Conservation (phyloP, 345 rosid species). For the Eucalyptus brandiana region DNA sequence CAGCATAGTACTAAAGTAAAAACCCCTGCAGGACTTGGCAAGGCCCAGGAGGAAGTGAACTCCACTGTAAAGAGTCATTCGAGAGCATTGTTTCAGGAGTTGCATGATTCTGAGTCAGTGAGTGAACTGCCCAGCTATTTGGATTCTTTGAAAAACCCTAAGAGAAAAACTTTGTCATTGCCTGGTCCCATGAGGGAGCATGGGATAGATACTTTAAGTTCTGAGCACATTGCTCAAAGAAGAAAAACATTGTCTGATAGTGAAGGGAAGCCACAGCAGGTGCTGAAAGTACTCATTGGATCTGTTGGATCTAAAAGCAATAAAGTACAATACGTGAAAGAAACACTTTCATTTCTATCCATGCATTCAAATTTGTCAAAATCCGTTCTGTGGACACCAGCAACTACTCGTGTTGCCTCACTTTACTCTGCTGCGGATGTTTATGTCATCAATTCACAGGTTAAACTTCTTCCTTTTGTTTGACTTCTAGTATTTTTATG, state of each 20-base stretch:
- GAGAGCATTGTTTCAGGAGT: slow-evolving; percentile 48
- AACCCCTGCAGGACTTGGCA: slow-evolving; percentile 9
- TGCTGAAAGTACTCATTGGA: slow-evolving; percentile 77
- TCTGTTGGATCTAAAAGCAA: slow-evolving; percentile 98
- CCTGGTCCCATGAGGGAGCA: background rate
- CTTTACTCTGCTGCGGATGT: slow-evolving; percentile 95
- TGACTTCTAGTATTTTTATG: background rate
- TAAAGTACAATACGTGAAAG: slow-evolving; percentile 72
- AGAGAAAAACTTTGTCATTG: slow-evolving; percentile 1
- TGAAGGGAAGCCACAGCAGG: slow-evolving; percentile 19
- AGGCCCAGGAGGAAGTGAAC: slow-evolving; percentile 5
- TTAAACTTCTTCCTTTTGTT: slow-evolving; percentile 4
- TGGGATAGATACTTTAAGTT: background rate
- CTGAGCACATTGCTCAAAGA: background rate
- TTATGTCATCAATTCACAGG: slow-evolving; percentile 92
- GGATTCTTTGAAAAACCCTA: background rate
- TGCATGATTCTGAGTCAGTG: background rate
- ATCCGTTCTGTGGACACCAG: slow-evolving; percentile 70
- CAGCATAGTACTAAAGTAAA: slow-evolving; percentile 17
- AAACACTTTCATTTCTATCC: slow-evolving; percentile 48
- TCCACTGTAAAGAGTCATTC: slow-evolving; percentile 41
- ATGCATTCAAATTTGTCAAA: slow-evolving; percentile 50
- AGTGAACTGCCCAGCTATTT: slow-evolving; percentile 2
- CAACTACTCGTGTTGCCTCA: slow-evolving; percentile 82
- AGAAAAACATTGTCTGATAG: slow-evolving; percentile 8